Evolutionary conservation across 208 protist genomes (phyloP).

Genomic region (Porcisia hertigi): DNA sequence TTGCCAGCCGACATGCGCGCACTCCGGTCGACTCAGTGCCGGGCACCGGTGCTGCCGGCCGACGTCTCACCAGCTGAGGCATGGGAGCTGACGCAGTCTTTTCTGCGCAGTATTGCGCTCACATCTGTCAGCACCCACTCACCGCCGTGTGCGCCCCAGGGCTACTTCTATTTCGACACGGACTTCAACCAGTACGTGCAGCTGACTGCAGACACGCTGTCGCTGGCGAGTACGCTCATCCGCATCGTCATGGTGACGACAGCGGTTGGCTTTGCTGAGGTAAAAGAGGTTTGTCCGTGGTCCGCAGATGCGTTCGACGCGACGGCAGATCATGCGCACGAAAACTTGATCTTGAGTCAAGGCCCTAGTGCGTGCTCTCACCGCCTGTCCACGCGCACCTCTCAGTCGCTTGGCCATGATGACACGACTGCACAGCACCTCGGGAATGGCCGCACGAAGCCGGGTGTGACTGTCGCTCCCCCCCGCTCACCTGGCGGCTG

Average conservation of each 20-base stretch:
- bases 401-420: not conserved
- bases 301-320: not conserved
- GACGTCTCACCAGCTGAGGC: constrained; percentile 21
- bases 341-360: not conserved
- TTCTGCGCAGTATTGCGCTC: constrained; percentile 32
- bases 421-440: not conserved
- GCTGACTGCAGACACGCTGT: constrained; percentile 41
- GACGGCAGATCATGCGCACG: not conserved
- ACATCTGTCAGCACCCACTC: constrained; percentile 9
- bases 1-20: constrained; percentile 22
- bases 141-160: constrained; percentile 22
- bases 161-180: constrained; percentile 54
- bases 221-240: constrained; percentile 28
- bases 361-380: not conserved
- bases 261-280: not conserved
- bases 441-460: not conserved
- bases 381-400: not conserved
- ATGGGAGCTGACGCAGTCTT: constrained; percentile 26
- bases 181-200: constrained; percentile 47
- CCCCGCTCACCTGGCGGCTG: not conserved
- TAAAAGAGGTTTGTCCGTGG: not conserved
- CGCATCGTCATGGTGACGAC: constrained; percentile 32
- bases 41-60: constrained; percentile 27
- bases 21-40: constrained; percentile 23
- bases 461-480: not conserved